A percentile compares a stretch with the other conserved stretches of the same genome.
These are phyloP conservation scores for Ailanthus altissimus DNA, from an alignment of 345 rosid genomes.

Conservation along the genomic window DNA sequence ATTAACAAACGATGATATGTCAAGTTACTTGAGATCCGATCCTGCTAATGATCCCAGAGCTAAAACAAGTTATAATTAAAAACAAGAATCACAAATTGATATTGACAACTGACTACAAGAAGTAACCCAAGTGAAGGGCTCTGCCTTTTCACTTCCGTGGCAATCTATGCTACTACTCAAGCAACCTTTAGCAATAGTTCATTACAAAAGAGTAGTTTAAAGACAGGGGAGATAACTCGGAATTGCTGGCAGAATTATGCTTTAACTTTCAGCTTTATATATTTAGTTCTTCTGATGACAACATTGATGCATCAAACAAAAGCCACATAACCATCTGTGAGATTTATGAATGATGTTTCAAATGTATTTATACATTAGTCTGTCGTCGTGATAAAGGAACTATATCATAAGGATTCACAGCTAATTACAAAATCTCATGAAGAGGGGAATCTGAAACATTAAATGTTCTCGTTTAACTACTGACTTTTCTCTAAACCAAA, in stretches of 20 bases:
- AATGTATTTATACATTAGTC: not conserved
- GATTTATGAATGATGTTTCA: not conserved
- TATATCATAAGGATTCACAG: not conserved
- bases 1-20: too few species aligned
- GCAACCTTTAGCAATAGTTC: not conserved
- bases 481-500: slow-evolving; percentile 62
- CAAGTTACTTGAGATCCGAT: too few species aligned
- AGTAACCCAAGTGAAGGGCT: not conserved
- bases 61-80: too few species aligned
- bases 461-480: slow-evolving; percentile 13
- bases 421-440: not conserved
- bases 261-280: not conserved
- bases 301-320: not conserved
- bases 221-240: not conserved
- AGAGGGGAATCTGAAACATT: not conserved
- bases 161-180: not conserved
- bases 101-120: too few species aligned
- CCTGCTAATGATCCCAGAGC: too few species aligned
- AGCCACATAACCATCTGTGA: not conserved
- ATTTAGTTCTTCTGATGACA: not conserved
- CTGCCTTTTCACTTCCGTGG: not conserved
- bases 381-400: not conserved
- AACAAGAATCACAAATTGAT: too few species aligned
- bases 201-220: not conserved
- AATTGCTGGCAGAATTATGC: not conserved